Evolutionary conservation across 192 early-diverging fungal species (phyloP).

Genomic region (Rhizophagus sp.): DNA sequence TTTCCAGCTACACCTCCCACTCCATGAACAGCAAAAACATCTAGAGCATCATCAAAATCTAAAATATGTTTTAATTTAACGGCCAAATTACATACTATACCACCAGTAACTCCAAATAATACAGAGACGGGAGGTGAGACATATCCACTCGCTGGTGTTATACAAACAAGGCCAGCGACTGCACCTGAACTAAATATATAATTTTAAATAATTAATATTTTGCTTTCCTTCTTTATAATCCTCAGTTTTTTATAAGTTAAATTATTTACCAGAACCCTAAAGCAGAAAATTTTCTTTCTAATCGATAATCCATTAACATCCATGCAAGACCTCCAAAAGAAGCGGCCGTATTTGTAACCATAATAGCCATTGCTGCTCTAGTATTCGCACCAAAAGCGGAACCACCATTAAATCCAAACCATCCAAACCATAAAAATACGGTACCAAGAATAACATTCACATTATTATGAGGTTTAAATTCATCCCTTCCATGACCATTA

Average conservation of each 20-base stretch:
- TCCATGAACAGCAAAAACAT: slow-evolving; percentile 90
- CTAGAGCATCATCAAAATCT: slow-evolving; percentile 90
- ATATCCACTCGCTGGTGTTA: slow-evolving; percentile 90
- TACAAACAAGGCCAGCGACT: slow-evolving; percentile 90
- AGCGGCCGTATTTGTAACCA: slow-evolving; percentile 88
- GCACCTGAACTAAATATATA: slow-evolving; percentile 70
- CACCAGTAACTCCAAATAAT: slow-evolving; percentile 76
- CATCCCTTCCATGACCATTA: slow-evolving; percentile 67
- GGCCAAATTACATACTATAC: slow-evolving; percentile 75
- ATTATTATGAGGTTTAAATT: slow-evolving; percentile 86
- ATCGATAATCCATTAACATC: slow-evolving; percentile 78
- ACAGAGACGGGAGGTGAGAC: slow-evolving; percentile 81
- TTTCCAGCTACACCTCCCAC: slow-evolving; percentile 83
- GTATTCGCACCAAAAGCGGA: slow-evolving; percentile 78
- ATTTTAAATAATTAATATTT: no score
- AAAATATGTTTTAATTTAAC: slow-evolving; percentile 81
- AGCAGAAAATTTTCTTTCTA: slow-evolving; percentile 83
- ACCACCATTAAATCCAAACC: slow-evolving; percentile 97
- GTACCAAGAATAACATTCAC: slow-evolving; percentile 91
- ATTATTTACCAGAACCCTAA: slow-evolving; percentile 69
- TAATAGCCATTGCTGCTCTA: slow-evolving; percentile 84
- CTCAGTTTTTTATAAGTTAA: no score
- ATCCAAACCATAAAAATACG: slow-evolving; percentile 91
- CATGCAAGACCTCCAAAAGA: slow-evolving; percentile 81
- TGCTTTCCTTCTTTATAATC: no score